A percentile compares a stretch with the other conserved stretches of the same genome.
These are phyloP conservation scores for Hymenoscyphus infarciens DNA, from an alignment of 2,329 filamentous ascomycete genomes.

Conservation along the genomic window DNA sequence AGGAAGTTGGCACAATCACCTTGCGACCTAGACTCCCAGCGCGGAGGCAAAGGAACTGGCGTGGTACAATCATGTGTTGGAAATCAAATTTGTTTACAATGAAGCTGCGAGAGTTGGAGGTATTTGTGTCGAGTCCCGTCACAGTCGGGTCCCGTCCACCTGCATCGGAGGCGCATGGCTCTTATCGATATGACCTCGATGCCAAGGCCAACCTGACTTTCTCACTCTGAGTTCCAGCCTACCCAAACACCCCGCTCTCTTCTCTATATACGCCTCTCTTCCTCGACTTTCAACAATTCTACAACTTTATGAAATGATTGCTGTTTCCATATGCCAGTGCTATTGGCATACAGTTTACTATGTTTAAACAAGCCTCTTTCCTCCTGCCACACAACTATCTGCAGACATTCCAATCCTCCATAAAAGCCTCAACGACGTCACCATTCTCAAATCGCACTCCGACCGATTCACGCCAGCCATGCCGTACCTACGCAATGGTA, in stretches of 20 bases:
- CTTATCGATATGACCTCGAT: slow-evolving; percentile 7
- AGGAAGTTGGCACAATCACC: not conserved
- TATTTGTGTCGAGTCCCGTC: no score
- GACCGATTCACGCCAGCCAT: slow-evolving; percentile 20
- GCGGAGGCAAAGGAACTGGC: not conserved
- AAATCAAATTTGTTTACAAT: not conserved
- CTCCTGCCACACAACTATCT: slow-evolving; percentile 39
- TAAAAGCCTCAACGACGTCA: slow-evolving; percentile 31
- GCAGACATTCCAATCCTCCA: slow-evolving; percentile 35
- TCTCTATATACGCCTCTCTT: slow-evolving; percentile 9
- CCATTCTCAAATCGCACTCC: slow-evolving; percentile 15
- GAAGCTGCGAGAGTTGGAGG: not conserved
- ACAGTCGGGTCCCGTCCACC: no score
- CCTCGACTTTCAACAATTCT: not conserved
- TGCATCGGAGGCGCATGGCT: no score
- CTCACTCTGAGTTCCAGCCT: slow-evolving; percentile 8
- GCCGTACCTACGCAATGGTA: slow-evolving; percentile 38
- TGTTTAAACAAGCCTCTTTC: slow-evolving; percentile 44
- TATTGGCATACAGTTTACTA: slow-evolving; percentile 28
- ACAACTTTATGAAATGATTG: not conserved
- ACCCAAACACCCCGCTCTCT: slow-evolving; percentile 7
- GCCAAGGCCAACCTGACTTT: not conserved
- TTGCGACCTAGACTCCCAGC: not conserved
- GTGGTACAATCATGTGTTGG: not conserved
- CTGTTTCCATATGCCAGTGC: not conserved